Conservation (phyloP, 2,329 filamentous ascomycete species). For the Nemania sp. region DNA sequence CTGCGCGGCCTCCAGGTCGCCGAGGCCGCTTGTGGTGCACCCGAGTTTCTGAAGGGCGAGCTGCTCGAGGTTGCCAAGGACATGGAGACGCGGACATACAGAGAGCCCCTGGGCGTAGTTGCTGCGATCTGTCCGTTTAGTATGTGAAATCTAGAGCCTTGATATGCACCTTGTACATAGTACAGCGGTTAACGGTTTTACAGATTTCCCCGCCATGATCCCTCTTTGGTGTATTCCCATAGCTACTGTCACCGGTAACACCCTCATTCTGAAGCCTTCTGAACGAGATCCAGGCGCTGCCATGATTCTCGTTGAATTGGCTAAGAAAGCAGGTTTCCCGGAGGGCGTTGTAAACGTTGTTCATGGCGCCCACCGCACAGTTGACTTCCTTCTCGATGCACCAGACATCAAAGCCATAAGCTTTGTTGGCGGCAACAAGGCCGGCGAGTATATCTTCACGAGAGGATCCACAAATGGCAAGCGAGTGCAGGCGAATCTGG, state of each 20-base stretch:
- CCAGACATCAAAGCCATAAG: constrained; percentile 83
- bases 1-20: constrained; percentile 82
- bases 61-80: constrained; percentile 84
- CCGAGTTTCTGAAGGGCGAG: constrained; percentile 81
- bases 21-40: constrained; percentile 78
- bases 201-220: constrained; percentile 91
- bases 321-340: constrained; percentile 79
- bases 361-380: constrained; percentile 77
- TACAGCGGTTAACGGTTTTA: constrained; percentile 6
- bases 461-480: constrained; percentile 83
- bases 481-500: constrained; percentile 84
- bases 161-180: neutral
- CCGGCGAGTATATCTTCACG: constrained; percentile 82
- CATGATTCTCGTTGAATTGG: constrained; percentile 83
- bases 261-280: constrained; percentile 81
- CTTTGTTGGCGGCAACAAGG: constrained; percentile 87
- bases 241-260: constrained; percentile 82
- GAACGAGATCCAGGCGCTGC: constrained; percentile 82
- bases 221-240: constrained; percentile 89
- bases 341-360: constrained; percentile 81
- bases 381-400: constrained; percentile 85
- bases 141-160: constrained; percentile 46
- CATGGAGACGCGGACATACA: constrained; percentile 85
- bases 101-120: constrained; percentile 78
- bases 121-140: constrained; percentile 88